A percentile compares a stretch with the other conserved stretches of the same genome.
Evolutionary conservation across 2,329 filamentous ascomycete genomes (phyloP).

Genomic region (Colletotrichum sp.): DNA sequence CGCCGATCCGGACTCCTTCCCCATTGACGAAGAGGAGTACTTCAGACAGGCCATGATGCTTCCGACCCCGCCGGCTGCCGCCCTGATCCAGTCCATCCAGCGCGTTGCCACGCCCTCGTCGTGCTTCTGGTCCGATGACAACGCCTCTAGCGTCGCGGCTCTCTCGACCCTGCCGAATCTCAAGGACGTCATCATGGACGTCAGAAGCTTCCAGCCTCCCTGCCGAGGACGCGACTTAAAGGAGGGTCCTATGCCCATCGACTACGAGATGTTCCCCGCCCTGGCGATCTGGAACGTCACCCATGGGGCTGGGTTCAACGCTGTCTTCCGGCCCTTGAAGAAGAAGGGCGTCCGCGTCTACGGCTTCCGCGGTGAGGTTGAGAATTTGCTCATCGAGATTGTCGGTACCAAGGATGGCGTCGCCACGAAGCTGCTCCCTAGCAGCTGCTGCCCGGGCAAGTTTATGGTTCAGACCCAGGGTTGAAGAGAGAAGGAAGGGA

Average conservation of each 20-base stretch:
- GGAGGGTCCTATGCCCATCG: neutral
- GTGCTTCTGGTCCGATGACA: neutral
- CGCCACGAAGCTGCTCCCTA: neutral
- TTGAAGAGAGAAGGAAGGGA: neutral
- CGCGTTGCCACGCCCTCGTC: neutral
- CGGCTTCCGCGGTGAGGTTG: neutral
- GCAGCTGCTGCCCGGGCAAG: neutral
- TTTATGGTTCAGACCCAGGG: neutral
- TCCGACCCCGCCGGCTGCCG: neutral
- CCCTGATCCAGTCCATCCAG: neutral
- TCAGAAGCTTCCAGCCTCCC: neutral
- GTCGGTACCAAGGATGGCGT: neutral
- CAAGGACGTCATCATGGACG: neutral
- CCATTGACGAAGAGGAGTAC: neutral
- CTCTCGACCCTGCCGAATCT: neutral
- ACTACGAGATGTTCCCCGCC: neutral
- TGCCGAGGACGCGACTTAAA: neutral
- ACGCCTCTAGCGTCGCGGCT: neutral
- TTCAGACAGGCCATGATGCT: neutral
- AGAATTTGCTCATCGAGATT: neutral
- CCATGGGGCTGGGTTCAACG: neutral
- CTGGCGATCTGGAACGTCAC: neutral
- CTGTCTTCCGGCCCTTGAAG: neutral
- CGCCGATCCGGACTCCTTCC: slow-evolving; percentile 13
- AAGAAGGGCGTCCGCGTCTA: neutral